A percentile compares a stretch with the other conserved stretches of the same genome.
Evolutionary conservation across 805 yeast genomes (phyloP).

Genomic region (Teunomyces pallodes): DNA sequence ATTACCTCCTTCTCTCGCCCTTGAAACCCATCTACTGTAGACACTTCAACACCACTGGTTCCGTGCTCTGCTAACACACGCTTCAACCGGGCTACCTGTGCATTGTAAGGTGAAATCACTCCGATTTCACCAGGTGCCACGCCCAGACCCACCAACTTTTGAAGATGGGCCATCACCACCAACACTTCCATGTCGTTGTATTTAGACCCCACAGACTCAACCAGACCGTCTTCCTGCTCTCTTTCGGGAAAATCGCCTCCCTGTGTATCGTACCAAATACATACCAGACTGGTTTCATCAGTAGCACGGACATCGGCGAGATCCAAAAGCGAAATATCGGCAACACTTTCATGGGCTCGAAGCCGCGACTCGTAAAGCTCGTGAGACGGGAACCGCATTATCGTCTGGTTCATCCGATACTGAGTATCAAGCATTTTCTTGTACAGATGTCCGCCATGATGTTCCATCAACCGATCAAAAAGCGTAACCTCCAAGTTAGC

Average conservation of each 20-base stretch:
- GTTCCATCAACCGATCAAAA: conserved; percentile 69
- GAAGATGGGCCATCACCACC: conserved; percentile 58
- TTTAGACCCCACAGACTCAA: conserved; percentile 48
- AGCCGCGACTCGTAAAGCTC: conserved; percentile 63
- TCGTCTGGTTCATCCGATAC: conserved; percentile 79
- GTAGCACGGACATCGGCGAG: conserved; percentile 40
- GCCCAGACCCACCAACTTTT: conserved; percentile 49
- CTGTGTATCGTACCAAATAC: conserved; percentile 89
- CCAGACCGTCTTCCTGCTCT: conserved; percentile 31
- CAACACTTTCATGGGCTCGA: conserved; percentile 60
- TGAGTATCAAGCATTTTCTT: conserved; percentile 68
- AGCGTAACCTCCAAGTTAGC: conserved; percentile 62
- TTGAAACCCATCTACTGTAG: conserved; percentile 95
- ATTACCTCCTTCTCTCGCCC: conserved; percentile 93
- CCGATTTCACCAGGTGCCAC: conserved; percentile 65
- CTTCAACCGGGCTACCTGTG: conserved; percentile 71
- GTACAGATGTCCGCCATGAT: conserved; percentile 43
- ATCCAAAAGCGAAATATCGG: conserved; percentile 51
- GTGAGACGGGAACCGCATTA: conserved; percentile 76
- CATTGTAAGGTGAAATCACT: conserved; percentile 84
- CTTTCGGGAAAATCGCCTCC: conserved; percentile 80
- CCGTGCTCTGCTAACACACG: conserved; percentile 22
- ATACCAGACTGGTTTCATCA: conserved; percentile 55
- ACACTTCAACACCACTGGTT: conserved; percentile 53
- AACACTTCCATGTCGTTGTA: conserved; percentile 75